Percentiles rank a stretch among this genome's conserved stretches.
Evolutionary conservation across 768 basidiomycete genomes (phyloP).

Genomic region (Tulasnella sp.): DNA sequence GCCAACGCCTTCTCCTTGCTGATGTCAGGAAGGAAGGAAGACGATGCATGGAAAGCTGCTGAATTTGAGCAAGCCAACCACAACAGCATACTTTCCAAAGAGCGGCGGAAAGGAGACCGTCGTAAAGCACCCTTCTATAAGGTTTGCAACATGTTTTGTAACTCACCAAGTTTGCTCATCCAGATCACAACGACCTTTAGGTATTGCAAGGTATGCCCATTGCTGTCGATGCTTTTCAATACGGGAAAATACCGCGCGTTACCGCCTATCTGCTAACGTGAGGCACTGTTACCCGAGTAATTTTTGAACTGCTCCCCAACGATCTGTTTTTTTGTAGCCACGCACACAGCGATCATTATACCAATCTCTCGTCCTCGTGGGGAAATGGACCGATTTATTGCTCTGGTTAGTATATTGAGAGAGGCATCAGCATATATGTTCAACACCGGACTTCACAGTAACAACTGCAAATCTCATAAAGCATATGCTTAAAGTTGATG

Average conservation of each 20-base stretch:
- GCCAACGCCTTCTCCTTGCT: constrained; percentile 63
- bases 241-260: constrained; percentile 79
- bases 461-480: constrained; percentile 84
- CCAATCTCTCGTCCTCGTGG: constrained; percentile 81
- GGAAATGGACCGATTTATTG: constrained; percentile 90
- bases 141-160: constrained; percentile 27
- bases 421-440: constrained; percentile 5
- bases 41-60: constrained; percentile 76
- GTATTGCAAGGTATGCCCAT: constrained; percentile 89
- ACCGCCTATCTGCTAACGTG: constrained; percentile 89
- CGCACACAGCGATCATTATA: constrained; percentile 95
- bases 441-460: constrained; percentile 26
- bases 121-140: constrained; percentile 82
- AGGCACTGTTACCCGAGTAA: constrained; percentile 18
- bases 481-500: constrained; percentile 81
- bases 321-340: too few species aligned
- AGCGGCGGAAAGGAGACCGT: constrained; percentile 23
- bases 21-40: constrained; percentile 78
- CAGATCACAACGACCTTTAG: constrained; percentile 16
- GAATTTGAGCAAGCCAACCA: constrained; percentile 37
- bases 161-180: neutral
- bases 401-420: constrained; percentile 35
- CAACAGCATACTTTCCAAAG: constrained; percentile 27
- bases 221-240: constrained; percentile 93
- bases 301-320: constrained; percentile 7